These are phyloP conservation scores for Nitzschia sp. DNA, from an alignment of 108 stramenopile genomes.

Conservation along the genomic window DNA sequence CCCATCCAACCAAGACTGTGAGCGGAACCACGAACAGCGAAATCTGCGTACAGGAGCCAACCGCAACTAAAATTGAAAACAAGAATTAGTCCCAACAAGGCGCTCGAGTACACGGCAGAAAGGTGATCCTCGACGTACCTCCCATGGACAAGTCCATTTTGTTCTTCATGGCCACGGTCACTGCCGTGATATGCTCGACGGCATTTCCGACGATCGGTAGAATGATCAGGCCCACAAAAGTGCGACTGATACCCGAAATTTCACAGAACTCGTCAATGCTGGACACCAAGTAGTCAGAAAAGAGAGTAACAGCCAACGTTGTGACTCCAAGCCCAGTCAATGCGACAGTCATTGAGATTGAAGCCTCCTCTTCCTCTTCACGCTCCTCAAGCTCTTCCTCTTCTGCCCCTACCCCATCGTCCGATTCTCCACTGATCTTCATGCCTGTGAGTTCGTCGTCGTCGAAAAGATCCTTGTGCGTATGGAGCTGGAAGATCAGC, in stretches of 20 bases:
- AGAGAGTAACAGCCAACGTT: constrained; percentile 76
- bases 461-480: constrained; percentile 88
- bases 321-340: constrained; percentile 65
- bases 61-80: constrained; percentile 56
- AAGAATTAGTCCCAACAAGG: too few relatives aligned
- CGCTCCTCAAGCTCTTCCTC: constrained; percentile 2
- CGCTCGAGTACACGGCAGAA: too few relatives aligned
- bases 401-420: constrained; percentile 47
- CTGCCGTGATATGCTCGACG: constrained; percentile 89
- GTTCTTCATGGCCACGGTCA: constrained; percentile 93
- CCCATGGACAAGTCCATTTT: constrained; percentile 94
- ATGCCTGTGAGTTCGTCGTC: not conserved
- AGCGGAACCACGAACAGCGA: constrained; percentile 90
- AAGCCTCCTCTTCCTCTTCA: constrained; percentile 37
- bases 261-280: constrained; percentile 88
- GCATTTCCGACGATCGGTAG: constrained; percentile 94
- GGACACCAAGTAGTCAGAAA: constrained; percentile 79
- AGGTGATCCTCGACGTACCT: constrained; percentile 53
- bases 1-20: constrained; percentile 86
- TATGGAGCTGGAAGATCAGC: constrained; percentile 91
- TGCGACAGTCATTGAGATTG: constrained; percentile 74
- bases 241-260: constrained; percentile 71
- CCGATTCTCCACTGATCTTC: constrained; percentile 6
- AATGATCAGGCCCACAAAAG: constrained; percentile 91
- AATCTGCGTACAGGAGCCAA: constrained; percentile 88